Evolutionary conservation across 192 early-diverging fungal genomes (phyloP).

Genomic region (Entomortierella lignicola): DNA sequence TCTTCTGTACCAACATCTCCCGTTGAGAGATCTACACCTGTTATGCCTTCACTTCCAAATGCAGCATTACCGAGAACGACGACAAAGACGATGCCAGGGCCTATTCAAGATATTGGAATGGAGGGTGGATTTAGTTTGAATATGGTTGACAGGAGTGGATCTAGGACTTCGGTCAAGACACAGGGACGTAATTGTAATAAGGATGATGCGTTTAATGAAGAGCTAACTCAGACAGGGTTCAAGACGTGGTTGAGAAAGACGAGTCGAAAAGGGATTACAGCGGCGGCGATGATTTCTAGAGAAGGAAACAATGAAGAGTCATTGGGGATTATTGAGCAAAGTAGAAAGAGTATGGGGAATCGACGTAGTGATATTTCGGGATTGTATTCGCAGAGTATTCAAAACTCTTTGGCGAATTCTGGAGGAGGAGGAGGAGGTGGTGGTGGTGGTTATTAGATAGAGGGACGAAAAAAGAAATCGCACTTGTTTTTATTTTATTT

Average conservation of each 20-base stretch:
- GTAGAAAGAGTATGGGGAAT: conserved; percentile 35
- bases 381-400: conserved; percentile 15
- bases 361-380: conserved; percentile 37
- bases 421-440: conserved; percentile 1
- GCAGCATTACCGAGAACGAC: too few species aligned
- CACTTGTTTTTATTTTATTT: too few species aligned
- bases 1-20: too few species aligned
- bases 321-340: conserved; percentile 42
- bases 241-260: conserved; percentile 24
- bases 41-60: too few species aligned
- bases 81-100: background rate
- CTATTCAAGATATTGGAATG: background rate
- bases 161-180: background rate
- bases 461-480: too few species aligned
- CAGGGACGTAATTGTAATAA: background rate
- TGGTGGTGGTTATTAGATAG: background rate
- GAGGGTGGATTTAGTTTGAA: background rate
- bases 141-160: too few species aligned
- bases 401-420: background rate
- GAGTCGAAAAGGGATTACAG: conserved; percentile 23
- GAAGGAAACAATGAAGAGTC: conserved; percentile 28
- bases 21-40: too few species aligned
- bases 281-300: conserved; percentile 11
- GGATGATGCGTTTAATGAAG: conserved; percentile 19
- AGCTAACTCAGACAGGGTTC: conserved; percentile 16